A percentile compares a stretch with the other conserved stretches of the same genome.
These are phyloP conservation scores for Senna siamea DNA, from an alignment of 306 rosid species.

Conservation along the genomic window DNA sequence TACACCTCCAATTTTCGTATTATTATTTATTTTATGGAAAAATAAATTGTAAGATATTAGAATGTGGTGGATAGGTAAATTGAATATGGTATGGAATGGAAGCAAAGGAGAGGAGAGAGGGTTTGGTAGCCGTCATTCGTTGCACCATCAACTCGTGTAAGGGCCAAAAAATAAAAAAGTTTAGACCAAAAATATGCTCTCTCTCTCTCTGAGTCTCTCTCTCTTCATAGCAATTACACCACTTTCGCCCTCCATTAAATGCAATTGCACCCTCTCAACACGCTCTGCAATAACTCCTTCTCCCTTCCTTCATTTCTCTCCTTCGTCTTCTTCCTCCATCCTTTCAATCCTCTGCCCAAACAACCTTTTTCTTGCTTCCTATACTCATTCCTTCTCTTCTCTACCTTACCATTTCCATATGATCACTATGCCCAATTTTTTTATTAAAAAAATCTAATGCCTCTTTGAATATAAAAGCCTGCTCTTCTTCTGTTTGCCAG, in stretches of 20 bases:
- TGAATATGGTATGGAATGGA: not conserved
- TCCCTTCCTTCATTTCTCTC: constrained; percentile 62
- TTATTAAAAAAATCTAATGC: constrained; percentile 2
- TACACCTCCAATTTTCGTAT: not conserved
- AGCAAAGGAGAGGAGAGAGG: not conserved
- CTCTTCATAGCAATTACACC: constrained; percentile 71
- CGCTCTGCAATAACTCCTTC: constrained; percentile 91
- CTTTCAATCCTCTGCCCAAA: not conserved
- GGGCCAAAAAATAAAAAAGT: constrained; percentile 10
- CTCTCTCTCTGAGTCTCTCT: constrained; percentile 37
- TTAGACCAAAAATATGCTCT: constrained; percentile 37
- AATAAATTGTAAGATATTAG: no score
- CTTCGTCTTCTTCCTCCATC: constrained; percentile 19
- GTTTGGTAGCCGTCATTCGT: constrained; percentile 80
- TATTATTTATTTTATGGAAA: no score
- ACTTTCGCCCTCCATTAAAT: constrained; percentile 74
- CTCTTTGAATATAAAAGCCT: constrained; percentile 2
- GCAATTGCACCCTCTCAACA: constrained; percentile 99
- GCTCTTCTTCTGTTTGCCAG: not conserved
- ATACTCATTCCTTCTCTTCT: not conserved
- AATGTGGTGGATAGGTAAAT: not conserved
- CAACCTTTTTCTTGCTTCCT: constrained; percentile 44
- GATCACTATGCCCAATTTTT: no score
- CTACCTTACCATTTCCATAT: not conserved
- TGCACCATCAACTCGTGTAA: constrained; percentile 43